Conservation (phyloP, 441 rosid species). For the Arabidopsis lyrata region DNA sequence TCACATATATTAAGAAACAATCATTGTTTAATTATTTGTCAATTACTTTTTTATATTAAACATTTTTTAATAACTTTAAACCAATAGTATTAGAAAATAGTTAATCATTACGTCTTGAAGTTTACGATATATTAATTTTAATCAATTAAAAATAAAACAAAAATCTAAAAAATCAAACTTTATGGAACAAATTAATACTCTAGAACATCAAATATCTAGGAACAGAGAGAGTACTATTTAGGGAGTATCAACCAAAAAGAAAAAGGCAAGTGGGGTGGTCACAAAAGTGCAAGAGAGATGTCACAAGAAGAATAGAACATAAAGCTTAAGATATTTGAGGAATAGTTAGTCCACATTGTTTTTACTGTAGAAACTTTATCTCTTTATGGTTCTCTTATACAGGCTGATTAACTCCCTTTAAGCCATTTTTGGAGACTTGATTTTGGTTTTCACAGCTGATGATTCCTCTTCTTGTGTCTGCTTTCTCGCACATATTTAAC, state of each 20-base stretch:
- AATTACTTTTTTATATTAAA: too few relatives aligned
- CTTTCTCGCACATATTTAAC: neutral
- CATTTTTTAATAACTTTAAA: too few relatives aligned
- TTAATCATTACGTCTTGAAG: too few relatives aligned
- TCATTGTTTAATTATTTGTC: too few relatives aligned
- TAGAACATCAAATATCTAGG: too few relatives aligned
- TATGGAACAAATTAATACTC: too few relatives aligned
- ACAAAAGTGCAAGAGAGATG: neutral
- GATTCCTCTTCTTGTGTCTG: neutral
- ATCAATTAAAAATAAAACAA: too few relatives aligned
- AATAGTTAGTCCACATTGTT: neutral
- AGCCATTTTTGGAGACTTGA: neutral
- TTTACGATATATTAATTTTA: too few relatives aligned
- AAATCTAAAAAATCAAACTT: too few relatives aligned
- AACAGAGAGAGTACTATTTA: too few relatives aligned
- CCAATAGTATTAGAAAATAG: too few relatives aligned
- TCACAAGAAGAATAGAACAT: slow-evolving; percentile 18
- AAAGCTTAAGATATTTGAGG: neutral
- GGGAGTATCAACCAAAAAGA: slow-evolving; percentile 31
- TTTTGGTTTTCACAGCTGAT: neutral
- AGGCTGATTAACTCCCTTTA: neutral
- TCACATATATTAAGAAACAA: too few relatives aligned
- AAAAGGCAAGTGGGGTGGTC: slow-evolving; percentile 19
- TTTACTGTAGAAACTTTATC: neutral
- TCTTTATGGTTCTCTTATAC: neutral